Conservation (phyloP, 208 protist species). For the Leishmania arabica region DNA sequence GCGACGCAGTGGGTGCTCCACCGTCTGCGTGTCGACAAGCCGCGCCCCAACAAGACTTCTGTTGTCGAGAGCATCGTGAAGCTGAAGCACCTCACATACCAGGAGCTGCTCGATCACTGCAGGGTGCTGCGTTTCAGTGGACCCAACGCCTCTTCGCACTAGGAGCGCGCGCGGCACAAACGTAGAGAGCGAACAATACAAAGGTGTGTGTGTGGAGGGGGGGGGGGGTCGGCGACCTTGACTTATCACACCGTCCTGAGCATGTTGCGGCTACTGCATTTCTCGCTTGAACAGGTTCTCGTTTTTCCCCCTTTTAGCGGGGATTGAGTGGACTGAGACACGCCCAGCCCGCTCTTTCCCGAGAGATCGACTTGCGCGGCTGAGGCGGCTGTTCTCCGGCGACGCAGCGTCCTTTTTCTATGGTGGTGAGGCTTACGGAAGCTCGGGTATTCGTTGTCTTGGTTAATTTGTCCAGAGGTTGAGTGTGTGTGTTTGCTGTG, state of each 20-base stretch:
- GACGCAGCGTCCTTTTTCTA: not conserved
- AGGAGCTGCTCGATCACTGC: slow-evolving; percentile 52
- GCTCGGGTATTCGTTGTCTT: not conserved
- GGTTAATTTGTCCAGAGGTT: not conserved
- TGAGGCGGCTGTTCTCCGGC: not conserved
- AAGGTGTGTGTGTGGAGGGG: no score
- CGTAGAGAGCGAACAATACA: not conserved
- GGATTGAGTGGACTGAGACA: not conserved
- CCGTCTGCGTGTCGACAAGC: slow-evolving; percentile 71
- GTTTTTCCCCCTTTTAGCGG: not conserved
- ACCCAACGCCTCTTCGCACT: not conserved
- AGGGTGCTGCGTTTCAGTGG: slow-evolving; percentile 26
- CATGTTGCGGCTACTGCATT: not conserved
- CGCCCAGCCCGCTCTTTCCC: not conserved
- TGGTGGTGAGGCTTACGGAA: not conserved
- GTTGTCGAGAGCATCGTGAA: slow-evolving; percentile 76
- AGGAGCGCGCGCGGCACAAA: not conserved
- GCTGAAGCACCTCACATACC: slow-evolving; percentile 73
- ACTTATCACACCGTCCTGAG: not conserved
- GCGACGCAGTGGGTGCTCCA: slow-evolving; percentile 66
- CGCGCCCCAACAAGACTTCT: slow-evolving; percentile 64
- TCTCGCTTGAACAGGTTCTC: not conserved
- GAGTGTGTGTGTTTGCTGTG: no score
- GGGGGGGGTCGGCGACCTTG: not conserved
- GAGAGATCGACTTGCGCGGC: not conserved